phyloP scores from a whole-genome alignment of 768 basidiomycete genomes.

The Tylopilus felleus region DNA sequence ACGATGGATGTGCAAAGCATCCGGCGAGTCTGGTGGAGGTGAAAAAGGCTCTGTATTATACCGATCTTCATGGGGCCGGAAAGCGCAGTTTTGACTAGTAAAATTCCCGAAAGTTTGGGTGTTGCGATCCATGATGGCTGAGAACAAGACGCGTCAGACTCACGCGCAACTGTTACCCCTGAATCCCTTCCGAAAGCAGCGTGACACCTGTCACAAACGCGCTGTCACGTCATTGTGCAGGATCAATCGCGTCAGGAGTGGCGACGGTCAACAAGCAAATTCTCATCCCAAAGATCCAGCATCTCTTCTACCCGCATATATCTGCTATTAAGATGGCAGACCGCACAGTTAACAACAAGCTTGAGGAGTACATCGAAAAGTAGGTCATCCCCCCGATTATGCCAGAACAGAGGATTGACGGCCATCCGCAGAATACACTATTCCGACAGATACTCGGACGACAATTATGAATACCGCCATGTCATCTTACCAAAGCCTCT shows the following conservation, averaged over 20 bases:
- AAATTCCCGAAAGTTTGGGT: neutral
- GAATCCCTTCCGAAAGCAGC: neutral
- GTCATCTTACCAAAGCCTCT: conserved; percentile 95
- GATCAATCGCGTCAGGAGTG: conserved; percentile 5
- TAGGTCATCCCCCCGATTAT: conserved; percentile 31
- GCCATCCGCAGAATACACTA: conserved; percentile 67
- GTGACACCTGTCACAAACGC: conserved; percentile 27
- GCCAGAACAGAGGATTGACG: conserved; percentile 16
- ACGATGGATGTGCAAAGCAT: conserved; percentile 2
- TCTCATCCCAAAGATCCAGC: neutral
- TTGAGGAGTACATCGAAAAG: conserved; percentile 82
- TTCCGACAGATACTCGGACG: conserved; percentile 90
- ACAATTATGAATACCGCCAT: conserved; percentile 92
- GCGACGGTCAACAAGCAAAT: neutral
- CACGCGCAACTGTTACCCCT: neutral
- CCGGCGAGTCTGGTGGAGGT: conserved; percentile 10
- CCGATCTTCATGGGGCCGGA: neutral
- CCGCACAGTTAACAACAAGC: conserved; percentile 44
- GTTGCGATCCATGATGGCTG: conserved; percentile 16
- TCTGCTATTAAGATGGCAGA: conserved; percentile 22
- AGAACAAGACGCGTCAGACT: conserved; percentile 6
- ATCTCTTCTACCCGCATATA: conserved; percentile 13
- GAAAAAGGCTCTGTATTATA: neutral
- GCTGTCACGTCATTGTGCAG: conserved; percentile 23
- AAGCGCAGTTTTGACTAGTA: neutral